A percentile compares a stretch with the other conserved stretches of the same genome.
Conservation (phyloP, 2,329 filamentous ascomycete genomes). For the Claviceps purpurea region DNA sequence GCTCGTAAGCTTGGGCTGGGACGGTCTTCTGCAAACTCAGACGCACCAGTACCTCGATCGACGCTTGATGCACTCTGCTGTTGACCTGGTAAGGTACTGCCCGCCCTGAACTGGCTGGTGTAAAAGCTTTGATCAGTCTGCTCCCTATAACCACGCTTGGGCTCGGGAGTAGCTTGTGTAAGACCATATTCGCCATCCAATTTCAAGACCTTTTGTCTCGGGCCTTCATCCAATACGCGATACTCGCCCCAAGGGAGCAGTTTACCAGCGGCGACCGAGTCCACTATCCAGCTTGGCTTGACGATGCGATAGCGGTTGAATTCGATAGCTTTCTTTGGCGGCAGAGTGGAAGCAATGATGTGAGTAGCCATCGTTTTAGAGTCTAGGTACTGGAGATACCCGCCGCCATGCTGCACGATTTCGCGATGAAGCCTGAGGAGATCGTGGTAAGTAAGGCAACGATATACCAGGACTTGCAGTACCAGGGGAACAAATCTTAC, state of each 20-base stretch:
- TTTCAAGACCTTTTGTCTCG: constrained; percentile 63
- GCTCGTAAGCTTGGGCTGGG: not conserved
- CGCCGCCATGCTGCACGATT: constrained; percentile 86
- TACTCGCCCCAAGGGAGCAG: constrained; percentile 79
- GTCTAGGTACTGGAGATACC: constrained; percentile 88
- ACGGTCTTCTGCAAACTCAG: not conserved
- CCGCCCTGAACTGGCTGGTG: constrained; percentile 49
- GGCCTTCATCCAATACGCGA: constrained; percentile 71
- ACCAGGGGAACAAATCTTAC: constrained; percentile 18
- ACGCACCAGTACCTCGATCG: not conserved
- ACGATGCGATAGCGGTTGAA: constrained; percentile 82
- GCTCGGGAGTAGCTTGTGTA: constrained; percentile 48
- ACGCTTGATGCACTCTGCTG: not conserved
- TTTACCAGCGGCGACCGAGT: constrained; percentile 70
- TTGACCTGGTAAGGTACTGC: constrained; percentile 16
- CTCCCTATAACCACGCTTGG: constrained; percentile 55
- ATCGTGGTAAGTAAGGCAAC: constrained; percentile 8
- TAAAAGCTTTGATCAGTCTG: constrained; percentile 80
- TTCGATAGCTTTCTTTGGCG: constrained; percentile 85
- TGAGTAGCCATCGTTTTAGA: constrained; percentile 92
- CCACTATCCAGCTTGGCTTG: constrained; percentile 86
- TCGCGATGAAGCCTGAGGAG: constrained; percentile 52
- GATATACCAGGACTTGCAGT: not conserved
- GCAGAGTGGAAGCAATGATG: constrained; percentile 81
- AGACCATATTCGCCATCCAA: constrained; percentile 49